Evolutionary conservation across 2,329 filamentous ascomycete species (phyloP).

Genomic region (Colletotrichum eremochloae): DNA sequence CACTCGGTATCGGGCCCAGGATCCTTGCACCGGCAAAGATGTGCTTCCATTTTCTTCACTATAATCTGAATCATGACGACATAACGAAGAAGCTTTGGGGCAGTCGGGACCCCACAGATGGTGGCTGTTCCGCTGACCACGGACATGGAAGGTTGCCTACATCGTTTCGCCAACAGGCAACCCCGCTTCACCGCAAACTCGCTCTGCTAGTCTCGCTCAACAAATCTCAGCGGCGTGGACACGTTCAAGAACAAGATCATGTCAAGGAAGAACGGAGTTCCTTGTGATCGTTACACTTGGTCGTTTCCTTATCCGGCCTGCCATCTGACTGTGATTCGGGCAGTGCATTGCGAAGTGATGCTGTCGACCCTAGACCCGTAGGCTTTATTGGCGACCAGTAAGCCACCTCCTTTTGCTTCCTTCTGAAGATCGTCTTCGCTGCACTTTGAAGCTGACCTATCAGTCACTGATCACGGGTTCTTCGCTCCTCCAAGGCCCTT

Average conservation of each 20-base stretch:
- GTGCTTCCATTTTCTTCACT: neutral
- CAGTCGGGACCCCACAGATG: neutral
- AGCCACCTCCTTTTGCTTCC: neutral
- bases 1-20: neutral
- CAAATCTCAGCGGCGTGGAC: no score
- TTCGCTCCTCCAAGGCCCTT: neutral
- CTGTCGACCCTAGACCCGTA: neutral
- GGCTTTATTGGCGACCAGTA: neutral
- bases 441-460: slow-evolving; percentile 1
- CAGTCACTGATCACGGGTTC: neutral
- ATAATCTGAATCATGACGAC: neutral
- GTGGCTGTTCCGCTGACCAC: neutral
- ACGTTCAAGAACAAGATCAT: neutral
- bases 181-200: neutral
- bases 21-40: neutral
- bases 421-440: neutral
- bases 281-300: neutral
- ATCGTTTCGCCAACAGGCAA: neutral
- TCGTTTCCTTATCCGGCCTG: neutral
- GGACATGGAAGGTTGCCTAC: neutral
- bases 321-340: neutral
- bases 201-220: neutral
- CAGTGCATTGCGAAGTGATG: slow-evolving; percentile 6
- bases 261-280: neutral
- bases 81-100: neutral